Percentiles rank a stretch among this genome's conserved stretches.
Conservation (phyloP, 139 green algal species). For the Asterochloris erici region DNA sequence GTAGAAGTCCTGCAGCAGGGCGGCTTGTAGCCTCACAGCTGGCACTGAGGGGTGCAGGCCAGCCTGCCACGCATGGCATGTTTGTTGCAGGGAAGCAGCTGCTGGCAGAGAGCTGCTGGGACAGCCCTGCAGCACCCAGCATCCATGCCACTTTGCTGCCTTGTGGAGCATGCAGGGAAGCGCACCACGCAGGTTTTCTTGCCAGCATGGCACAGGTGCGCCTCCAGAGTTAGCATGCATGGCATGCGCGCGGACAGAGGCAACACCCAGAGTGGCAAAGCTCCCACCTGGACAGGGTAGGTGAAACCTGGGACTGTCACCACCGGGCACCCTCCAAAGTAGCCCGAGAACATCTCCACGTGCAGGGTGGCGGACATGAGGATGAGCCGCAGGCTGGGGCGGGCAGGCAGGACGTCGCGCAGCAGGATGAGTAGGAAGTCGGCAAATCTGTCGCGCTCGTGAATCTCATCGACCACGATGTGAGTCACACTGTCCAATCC, state of each 20-base stretch:
- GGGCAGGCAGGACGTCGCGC: slow-evolving; percentile 51
- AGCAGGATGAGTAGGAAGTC: slow-evolving; percentile 77
- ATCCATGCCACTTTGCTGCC: no score
- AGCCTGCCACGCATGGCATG: slow-evolving; percentile 22
- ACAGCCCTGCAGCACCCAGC: no score
- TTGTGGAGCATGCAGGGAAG: no score
- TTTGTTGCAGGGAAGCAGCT: no score
- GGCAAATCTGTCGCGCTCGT: slow-evolving; percentile 64
- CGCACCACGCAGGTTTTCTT: no score
- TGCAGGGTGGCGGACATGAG: slow-evolving; percentile 90
- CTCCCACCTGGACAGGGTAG: slow-evolving; percentile 75
- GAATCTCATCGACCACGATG: slow-evolving; percentile 62
- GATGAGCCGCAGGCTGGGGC: slow-evolving; percentile 69
- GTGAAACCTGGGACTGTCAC: slow-evolving; percentile 80
- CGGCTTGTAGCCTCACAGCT: neutral
- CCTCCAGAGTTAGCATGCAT: no score
- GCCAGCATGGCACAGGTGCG: no score
- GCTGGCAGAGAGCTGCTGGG: slow-evolving; percentile 16
- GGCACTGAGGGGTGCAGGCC: neutral
- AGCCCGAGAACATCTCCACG: slow-evolving; percentile 53
- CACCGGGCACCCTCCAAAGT: slow-evolving; percentile 74
- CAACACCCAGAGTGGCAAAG: no score
- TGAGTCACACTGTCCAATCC: slow-evolving; percentile 43
- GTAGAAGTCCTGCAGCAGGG: slow-evolving; percentile 30
- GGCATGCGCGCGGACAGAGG: no score